Base-by-base conservation (phyloP, 2,329 filamentous ascomycete species). In the Ophiocordyceps australis region DNA sequence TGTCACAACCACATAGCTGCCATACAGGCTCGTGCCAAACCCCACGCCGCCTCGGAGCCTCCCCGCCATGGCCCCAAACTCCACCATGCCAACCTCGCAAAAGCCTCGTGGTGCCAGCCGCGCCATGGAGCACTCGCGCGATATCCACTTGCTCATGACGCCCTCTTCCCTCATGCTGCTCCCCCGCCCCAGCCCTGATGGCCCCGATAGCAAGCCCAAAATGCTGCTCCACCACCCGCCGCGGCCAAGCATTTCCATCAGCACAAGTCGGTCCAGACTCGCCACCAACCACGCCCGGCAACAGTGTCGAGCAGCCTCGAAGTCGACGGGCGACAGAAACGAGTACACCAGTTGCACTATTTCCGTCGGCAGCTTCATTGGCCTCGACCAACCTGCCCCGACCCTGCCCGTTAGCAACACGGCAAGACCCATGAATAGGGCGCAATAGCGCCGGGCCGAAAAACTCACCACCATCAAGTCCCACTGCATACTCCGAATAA, bases 251-350 rank as follows among this genome's bases (percentile, higher is more conserved):
- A 73, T 71, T 3, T 37, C 38, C 15, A 47, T 43, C 9, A 75
- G 46, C 3, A 76, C 35, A 3, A 37, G 45, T 22, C 46, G 43
- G 25, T 70, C 49, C n/a, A 75, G 41, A 25, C 67, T 65, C 14
- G 57, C 58, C 20, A 57, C 43, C 50, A 73, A 67, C 72, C 67
- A 77, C 19, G 47, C 44, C 23, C 60, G 58, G 38, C 69, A 77
- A 12, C 60, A 60, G 32, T 65, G 61, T 12, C 71, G 57, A 11
- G 69, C 67, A 28, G 64, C 54, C 36, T 77, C 62, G 40, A 74
- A 76, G 35, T 57, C 52, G 8, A 29, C 23, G 1, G 51, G 52
- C 4, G 32, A 23, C 5, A 57, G 41, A 7, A 40, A 31, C 9
- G 20, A 23, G 30, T 48, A 52, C 9, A 57, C 43, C 5, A 49